phyloP scores from a whole-genome alignment of 768 basidiomycete genomes.

The Serendipita sp. region DNA sequence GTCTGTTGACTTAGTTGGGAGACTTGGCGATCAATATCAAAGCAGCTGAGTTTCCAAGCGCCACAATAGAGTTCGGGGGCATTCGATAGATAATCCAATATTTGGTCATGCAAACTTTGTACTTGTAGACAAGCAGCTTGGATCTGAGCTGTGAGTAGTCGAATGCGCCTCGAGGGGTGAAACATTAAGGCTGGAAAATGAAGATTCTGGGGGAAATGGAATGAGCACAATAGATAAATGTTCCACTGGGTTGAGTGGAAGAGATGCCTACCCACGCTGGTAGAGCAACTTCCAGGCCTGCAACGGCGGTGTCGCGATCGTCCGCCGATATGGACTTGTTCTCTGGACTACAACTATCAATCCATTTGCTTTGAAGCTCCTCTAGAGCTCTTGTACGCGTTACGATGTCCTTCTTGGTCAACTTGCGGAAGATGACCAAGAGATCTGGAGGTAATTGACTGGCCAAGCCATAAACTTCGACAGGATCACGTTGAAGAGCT shows the following conservation, averaged over 20 bases:
- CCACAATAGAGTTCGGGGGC: slow-evolving; percentile 32
- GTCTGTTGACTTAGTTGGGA: slow-evolving; percentile 32
- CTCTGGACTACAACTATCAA: slow-evolving; percentile 34
- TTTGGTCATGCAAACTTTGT: slow-evolving; percentile 29
- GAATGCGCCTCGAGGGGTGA: slow-evolving; percentile 65
- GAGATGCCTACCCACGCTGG: slow-evolving; percentile 74
- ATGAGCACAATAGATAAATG: background rate
- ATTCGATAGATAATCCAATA: slow-evolving; percentile 36
- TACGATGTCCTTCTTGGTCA: slow-evolving; percentile 80
- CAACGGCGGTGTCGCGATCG: slow-evolving; percentile 18
- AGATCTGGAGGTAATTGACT: slow-evolving; percentile 64
- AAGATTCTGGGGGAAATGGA: slow-evolving; percentile 42
- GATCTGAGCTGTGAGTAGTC: slow-evolving; percentile 38
- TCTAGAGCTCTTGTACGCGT: slow-evolving; percentile 77
- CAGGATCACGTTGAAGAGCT: slow-evolving; percentile 62
- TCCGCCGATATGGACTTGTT: slow-evolving; percentile 21
- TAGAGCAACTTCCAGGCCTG: slow-evolving; percentile 40
- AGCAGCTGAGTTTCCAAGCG: slow-evolving; percentile 53
- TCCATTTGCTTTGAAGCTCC: slow-evolving; percentile 56
- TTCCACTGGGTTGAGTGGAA: background rate
- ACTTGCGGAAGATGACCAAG: slow-evolving; percentile 58
- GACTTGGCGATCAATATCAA: slow-evolving; percentile 57
- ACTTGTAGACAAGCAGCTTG: slow-evolving; percentile 53
- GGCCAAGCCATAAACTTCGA: slow-evolving; percentile 69
- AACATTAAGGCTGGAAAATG: slow-evolving; percentile 70